Evolutionary conservation across 495 filamentous ascomycete genomes (phyloP).

Genomic region (Penicillium tannophilum): DNA sequence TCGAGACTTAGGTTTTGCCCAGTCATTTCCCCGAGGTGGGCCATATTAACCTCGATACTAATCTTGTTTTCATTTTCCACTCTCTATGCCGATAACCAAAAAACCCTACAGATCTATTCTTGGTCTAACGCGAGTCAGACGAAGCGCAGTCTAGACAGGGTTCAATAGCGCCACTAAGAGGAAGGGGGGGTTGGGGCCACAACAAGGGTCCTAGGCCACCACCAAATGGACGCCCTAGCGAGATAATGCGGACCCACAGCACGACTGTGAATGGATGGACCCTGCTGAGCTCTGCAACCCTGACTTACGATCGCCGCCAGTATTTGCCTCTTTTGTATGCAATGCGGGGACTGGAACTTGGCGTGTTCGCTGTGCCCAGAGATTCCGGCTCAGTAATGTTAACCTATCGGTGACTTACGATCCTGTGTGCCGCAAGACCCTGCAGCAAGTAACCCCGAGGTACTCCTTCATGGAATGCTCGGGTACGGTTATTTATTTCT

Average conservation of each 20-base stretch:
- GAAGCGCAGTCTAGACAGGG: constrained; percentile 1
- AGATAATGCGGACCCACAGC: background rate
- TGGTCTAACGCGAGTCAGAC: background rate
- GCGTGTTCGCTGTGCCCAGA: constrained; percentile 9
- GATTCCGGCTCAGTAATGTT: background rate
- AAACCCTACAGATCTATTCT: background rate
- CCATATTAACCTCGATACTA: too few species aligned
- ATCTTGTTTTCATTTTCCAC: too few species aligned
- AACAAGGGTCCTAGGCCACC: constrained; percentile 16
- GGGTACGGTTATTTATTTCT: constrained; percentile 4
- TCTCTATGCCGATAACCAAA: background rate
- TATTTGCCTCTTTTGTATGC: constrained; percentile 14
- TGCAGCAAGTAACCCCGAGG: constrained; percentile 14
- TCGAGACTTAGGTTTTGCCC: background rate
- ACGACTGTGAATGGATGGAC: constrained; percentile 16
- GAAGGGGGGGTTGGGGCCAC: constrained; percentile 7
- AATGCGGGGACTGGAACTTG: constrained; percentile 24
- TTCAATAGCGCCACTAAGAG: constrained; percentile 15
- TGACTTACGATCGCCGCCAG: constrained; percentile 21
- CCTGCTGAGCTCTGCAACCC: constrained; percentile 26
- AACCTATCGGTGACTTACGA: constrained; percentile 10
- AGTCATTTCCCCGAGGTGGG: background rate
- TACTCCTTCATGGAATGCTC: constrained; percentile 8
- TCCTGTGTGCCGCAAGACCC: background rate
- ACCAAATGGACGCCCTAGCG: background rate